Base-by-base conservation (phyloP, 2,329 filamentous ascomycete species). In the Colletotrichum tanaceti region DNA sequence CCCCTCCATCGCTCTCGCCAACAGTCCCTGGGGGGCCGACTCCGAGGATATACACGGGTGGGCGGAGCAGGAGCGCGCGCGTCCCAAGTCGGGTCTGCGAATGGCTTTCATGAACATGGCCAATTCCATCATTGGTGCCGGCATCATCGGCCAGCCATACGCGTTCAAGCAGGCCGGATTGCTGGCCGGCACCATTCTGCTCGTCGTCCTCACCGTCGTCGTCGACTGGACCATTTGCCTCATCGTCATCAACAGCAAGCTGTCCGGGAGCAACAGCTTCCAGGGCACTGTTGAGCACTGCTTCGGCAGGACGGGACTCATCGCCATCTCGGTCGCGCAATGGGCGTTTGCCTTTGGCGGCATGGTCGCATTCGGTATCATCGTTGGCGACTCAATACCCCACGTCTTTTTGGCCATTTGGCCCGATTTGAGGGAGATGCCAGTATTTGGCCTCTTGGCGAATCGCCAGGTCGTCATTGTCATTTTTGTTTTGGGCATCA, bases 61-160 rank as follows among this genome's bases (percentile, higher is more conserved):
- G 79, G 85, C 84, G 5, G 84, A 86, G 73, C 80, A 83, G 41
- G 87, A 90, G 76, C 83, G 85, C 64, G 75, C 76, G 47, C 86
- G 94, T 65, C 94, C 95, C 54, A 95, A 95, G 81, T 97, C 93
- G 66, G 91, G 92, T 5, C 86, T 98, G 81, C 86, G 87, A 71
- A 93, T 91, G 77, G 95, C 96, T 3, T 98, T 99, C 74, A 97
- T 98, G 94, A 99, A 99, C 81, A 99, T 99, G 96, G 95, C 96
- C 71, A 99, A 99, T 83, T 97, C 93, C 74, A 99, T 99, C 78
- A 98, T 99, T 73, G 90, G 89, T 46, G 90, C 89, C 2, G 89
- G 89, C 60, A 91, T 91, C 79, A 91, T 91, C 75, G 89, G 93
- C 4, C 96, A 99, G 81, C 94, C 96, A 14, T 99, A 98, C 80